Base-by-base conservation (phyloP, 192 early-diverging fungal species). In the Kappamyces sp. region DNA sequence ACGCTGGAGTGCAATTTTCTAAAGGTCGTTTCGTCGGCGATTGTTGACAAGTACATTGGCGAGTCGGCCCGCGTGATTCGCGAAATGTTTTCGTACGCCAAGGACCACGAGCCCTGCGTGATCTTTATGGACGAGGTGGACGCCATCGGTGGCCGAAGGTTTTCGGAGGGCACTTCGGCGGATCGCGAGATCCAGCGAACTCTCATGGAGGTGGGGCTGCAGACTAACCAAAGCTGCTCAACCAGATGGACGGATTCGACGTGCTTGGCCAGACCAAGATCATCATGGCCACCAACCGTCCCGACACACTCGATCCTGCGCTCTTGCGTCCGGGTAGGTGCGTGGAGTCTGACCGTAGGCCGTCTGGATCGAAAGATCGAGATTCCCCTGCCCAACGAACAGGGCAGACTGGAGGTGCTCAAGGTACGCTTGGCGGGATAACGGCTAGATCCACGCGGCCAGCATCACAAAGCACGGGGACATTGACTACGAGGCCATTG, bases 81-180 rank as follows among this genome's bases (percentile, higher is more conserved):
- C 35, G 97, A 99, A 74, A 99, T 99, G 97, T 99, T 99, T 86
- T 93, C 91, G 87, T 99, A 99, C 74, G 97, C 97, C 39, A 90
- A 88, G 61, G 94, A 97, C 68, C 97, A 99, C 71, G 93, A 99
- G 65, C 97, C 97, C 7, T 99, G 97, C 75, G 97, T 99, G 60
- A 99, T 99, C 41, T 99, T 99, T 65, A 99, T 99, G 94, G 97
- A 99, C 74, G 97, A 99, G 69, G 96, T 99, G 69, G 97, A 99
- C 77, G 94, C 97, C 35, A 99, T 99, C 77, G 97, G 94, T 73
- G 94, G 94, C 6, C 82, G 95, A 44, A 86, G 97, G 50, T 99
- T 99, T 76, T 94, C 91, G 12, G 97, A 99, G 67, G 94, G 95
- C 68, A 99, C 95, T 12, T 94, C 91, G 55, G 92, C 94, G n/a